Percentiles rank a stretch among this genome's conserved stretches.
phyloP scores from a whole-genome alignment of 306 rosid species.

The Lithocarpus polystachyus region DNA sequence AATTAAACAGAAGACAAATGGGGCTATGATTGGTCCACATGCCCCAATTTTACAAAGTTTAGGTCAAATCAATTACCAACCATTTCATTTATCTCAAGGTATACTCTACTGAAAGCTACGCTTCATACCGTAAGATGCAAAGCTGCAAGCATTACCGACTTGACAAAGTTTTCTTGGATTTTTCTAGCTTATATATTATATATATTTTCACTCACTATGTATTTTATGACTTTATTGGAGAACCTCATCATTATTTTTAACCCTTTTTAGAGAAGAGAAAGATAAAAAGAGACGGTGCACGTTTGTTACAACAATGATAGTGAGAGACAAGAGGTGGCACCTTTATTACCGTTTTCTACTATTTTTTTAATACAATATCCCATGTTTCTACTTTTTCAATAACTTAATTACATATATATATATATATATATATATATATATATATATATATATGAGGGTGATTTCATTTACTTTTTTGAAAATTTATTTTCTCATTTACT shows the following conservation, averaged over 20 bases:
- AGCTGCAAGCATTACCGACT: not conserved
- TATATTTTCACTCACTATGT: not conserved
- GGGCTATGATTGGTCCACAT: constrained; percentile 10
- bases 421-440: too few relatives aligned
- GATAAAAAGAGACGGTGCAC: not conserved
- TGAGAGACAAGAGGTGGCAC: not conserved
- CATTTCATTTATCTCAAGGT: constrained; percentile 6
- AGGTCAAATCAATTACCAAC: constrained; percentile 26
- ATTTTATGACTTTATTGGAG: not conserved
- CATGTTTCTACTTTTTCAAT: not conserved
- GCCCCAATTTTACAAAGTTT: not conserved
- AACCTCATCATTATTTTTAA: constrained; percentile 1
- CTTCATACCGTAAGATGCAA: not conserved
- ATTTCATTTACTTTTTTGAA: not conserved
- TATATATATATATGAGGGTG: not conserved
- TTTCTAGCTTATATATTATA: not conserved
- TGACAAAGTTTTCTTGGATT: not conserved
- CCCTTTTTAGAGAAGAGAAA: not conserved
- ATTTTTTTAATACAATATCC: not conserved
- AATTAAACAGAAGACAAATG: not conserved
- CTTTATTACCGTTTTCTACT: not conserved
- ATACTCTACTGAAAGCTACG: constrained; percentile 18
- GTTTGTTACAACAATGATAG: not conserved
- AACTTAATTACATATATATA: not conserved
- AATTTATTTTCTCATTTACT: not conserved